Percentiles rank a stretch among this genome's conserved stretches.
Conservation (phyloP, 805 yeast genomes). For the Myxozyma udenii region DNA sequence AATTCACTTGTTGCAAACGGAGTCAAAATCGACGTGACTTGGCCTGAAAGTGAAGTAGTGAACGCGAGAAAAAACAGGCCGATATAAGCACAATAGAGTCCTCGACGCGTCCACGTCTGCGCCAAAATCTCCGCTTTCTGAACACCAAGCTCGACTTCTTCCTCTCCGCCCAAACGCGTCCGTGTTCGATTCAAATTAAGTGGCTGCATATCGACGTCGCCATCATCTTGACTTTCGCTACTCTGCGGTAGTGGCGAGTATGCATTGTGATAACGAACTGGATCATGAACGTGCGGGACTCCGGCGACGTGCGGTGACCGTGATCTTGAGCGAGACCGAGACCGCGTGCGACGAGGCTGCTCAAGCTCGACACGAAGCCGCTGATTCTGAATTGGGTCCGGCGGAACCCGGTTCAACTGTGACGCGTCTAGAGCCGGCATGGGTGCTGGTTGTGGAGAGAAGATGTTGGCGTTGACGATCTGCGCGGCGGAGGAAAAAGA, state of each 20-base stretch:
- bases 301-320: background rate
- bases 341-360: background rate
- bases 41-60: conserved; percentile 30
- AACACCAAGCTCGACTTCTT: conserved; percentile 19
- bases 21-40: conserved; percentile 30
- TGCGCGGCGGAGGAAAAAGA: no score
- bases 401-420: no score
- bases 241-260: conserved; percentile 9
- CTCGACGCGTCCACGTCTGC: conserved; percentile 27
- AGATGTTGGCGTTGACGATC: no score
- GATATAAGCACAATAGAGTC: conserved; percentile 22
- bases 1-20: conserved; percentile 46
- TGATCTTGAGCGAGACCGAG: conserved; percentile 4
- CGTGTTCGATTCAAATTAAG: conserved; percentile 1
- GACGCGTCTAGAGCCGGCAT: no score
- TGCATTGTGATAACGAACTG: conserved; percentile 13
- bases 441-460: no score
- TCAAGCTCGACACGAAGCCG: no score
- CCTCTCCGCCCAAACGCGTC: conserved; percentile 2
- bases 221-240: background rate
- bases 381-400: no score
- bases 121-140: conserved; percentile 22
- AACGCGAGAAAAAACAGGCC: conserved; percentile 32
- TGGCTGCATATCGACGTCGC: background rate
- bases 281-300: no score